Evolutionary conservation across 495 filamentous ascomycete genomes (phyloP), one percentile per base, ranked within the genome.

Genomic region (Aspergillus incahuasiensis): DNA sequence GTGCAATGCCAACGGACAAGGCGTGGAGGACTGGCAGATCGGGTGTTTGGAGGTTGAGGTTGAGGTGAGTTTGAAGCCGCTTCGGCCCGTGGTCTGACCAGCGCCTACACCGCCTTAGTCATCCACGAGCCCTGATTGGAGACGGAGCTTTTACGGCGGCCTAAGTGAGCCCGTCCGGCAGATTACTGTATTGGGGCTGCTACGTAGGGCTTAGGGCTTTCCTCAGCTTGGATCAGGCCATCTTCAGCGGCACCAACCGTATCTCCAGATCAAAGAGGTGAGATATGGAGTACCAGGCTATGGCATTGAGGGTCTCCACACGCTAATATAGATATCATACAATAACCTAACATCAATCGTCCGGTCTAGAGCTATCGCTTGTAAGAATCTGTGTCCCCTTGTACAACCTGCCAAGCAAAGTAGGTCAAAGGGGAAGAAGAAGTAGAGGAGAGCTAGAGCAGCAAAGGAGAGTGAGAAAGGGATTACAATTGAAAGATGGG

Each of bases 61-160:
- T 63, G 66, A 73, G 66, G 73, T 72, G 69, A 74, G 71, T 72
- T 74, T 73, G 73, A 73, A 72, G 72, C 72, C 72, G 71, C 67
- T 74, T 71, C 68, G 66, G 72, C 67, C 72, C 71, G 73, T 63
- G 57, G 60, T 63, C 25, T 50, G 58, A 56, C 49, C 50, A 21
- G 39, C 38, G 46, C 39, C 39, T 44, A 56, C 54, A 56, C 54
- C 54, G 54, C 56, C 63, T 68, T 70, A 73, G 64, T 74, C 69
- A 73, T 62, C 66, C 30, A 13, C n/a, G 59, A 18, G 25, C 45
- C 24, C 51, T 70, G 63, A 72, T 73, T 72, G 69, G 72, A 48
- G 58, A 60, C 57, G 56, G 54, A 67, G 52, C 61, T 63, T 5
- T 6, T 66, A 64, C 62, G 67, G 65, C 19, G 1, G 43, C 1